Conservation (phyloP, 345 rosid genomes). For the Sisymbrium altissimum region DNA sequence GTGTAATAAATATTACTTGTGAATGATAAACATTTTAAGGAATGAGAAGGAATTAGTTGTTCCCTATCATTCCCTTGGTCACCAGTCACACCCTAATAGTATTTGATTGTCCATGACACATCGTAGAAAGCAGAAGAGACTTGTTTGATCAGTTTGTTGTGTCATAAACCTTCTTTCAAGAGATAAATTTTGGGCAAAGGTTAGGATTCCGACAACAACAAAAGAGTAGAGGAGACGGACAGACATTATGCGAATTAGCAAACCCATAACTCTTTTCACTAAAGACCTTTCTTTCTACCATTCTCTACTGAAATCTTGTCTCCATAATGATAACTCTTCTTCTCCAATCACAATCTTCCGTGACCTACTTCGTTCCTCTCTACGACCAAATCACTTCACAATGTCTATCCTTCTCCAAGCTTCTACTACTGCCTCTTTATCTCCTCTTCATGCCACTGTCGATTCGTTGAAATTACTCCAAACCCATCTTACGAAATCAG, state of each 20-base stretch:
- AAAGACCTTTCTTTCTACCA: slow-evolving; percentile 46
- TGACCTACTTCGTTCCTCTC: slow-evolving; percentile 43
- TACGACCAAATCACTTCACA: slow-evolving; percentile 53
- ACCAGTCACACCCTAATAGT: too few species aligned
- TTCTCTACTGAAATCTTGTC: slow-evolving; percentile 42
- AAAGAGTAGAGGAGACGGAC: background rate
- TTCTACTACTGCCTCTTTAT: slow-evolving; percentile 16
- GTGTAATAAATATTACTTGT: too few species aligned
- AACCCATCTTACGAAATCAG: slow-evolving; percentile 54
- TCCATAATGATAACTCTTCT: slow-evolving; percentile 33
- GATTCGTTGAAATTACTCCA: slow-evolving; percentile 32
- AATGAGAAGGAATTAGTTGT: too few species aligned
- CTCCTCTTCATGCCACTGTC: slow-evolving; percentile 14
- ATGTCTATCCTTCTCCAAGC: slow-evolving; percentile 55
- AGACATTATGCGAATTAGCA: slow-evolving; percentile 31
- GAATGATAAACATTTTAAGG: too few species aligned
- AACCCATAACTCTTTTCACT: slow-evolving; percentile 4
- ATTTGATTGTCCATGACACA: too few species aligned
- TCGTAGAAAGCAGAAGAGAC: background rate
- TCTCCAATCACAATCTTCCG: slow-evolving; percentile 48
- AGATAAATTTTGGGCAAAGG: background rate
- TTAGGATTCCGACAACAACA: background rate
- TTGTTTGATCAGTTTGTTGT: background rate
- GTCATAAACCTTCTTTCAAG: background rate
- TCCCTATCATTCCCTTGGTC: too few species aligned